Base-by-base conservation (phyloP, 2,329 filamentous ascomycete species). In the Ascocoryne sarcoides region DNA sequence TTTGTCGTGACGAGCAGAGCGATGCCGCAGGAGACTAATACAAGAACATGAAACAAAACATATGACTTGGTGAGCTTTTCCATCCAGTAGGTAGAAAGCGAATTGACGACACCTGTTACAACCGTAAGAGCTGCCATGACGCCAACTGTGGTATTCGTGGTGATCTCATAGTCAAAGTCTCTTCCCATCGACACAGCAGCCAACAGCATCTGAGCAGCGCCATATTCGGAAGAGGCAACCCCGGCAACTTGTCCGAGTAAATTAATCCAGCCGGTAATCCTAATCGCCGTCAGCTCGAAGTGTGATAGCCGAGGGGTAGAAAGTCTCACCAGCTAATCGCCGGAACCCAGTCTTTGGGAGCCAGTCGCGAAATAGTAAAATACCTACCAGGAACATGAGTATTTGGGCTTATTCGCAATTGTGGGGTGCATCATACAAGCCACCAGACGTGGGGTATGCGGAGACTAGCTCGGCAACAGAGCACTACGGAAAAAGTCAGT, bases 21-120 rank as follows among this genome's bases (percentile, higher is more conserved):
- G 48, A 73, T 67, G 43, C 64, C 65, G 53, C 68, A 73, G 8
- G 66, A 61, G n/a, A 75, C 52, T 1, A 76, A 59, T 9, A 74
- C 63, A 34, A 62, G 59, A 19, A 74, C 65, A 54, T 76, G 73
- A 58, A 76, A 73, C 42, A 76, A 66, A 26, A 75, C 72, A 50
- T 77, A 77, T 20, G 62, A 62, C 51, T 71, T 73, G 43, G 73
- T 73, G 59, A 76, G 68, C 49, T 70, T 70, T 57, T 73, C 73
- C 60, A 77, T 69, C 70, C 71, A 74, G 42, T 66, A 67, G 0
- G 73, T 76, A 7, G 70, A 69, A 37, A 76, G 56, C 3, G 67
- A 74, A 60, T 77, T 76, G 50, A 76, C 65, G 2, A 67, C 44
- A 12, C 68, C 71, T 48, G 68, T 69, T 4, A 75, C 44, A 23